Evolutionary conservation across 176 grass and related monocot species (phyloP).

Genomic region (Bothriochloa decipiens): DNA sequence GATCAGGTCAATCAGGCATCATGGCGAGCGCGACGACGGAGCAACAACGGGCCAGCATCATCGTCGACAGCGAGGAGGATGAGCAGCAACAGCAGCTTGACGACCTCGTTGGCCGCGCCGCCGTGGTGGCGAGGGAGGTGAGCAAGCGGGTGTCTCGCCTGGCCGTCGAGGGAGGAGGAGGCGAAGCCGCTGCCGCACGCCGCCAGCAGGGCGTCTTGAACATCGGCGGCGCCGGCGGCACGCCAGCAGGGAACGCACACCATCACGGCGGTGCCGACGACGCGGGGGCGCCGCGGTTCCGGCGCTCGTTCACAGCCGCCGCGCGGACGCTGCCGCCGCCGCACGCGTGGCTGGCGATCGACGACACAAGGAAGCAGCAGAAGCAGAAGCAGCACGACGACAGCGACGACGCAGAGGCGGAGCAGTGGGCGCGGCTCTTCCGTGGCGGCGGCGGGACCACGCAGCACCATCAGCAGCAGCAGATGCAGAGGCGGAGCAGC

Average conservation of each 20-base stretch:
- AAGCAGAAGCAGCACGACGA: neutral
- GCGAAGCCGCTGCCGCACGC: constrained; percentile 3
- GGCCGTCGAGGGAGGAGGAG: constrained; percentile 42
- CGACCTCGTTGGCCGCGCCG: neutral
- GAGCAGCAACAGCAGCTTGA: neutral
- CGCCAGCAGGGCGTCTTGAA: neutral
- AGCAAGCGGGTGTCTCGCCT: constrained; percentile 48
- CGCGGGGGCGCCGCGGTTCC: neutral
- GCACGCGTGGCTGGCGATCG: constrained; percentile 50
- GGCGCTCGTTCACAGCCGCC: neutral
- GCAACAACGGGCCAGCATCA: constrained; percentile 3
- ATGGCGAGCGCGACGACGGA: constrained; percentile 35
- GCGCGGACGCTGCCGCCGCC: constrained; percentile 38
- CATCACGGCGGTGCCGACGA: neutral
- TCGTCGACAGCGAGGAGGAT: neutral
- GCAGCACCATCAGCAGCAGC: neutral
- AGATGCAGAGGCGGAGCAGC: constrained; percentile 42
- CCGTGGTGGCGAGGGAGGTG: neutral
- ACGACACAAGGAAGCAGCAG: constrained; percentile 8
- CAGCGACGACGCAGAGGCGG: constrained; percentile 30
- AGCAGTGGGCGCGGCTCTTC: constrained; percentile 42
- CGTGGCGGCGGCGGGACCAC: neutral
- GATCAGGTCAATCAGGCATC: constrained; percentile 9
- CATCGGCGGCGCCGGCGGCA: neutral
- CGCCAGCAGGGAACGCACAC: neutral